phyloP scores from a whole-genome alignment of 2,329 filamentous ascomycete genomes.

The Daldinia eschscholtzii region DNA sequence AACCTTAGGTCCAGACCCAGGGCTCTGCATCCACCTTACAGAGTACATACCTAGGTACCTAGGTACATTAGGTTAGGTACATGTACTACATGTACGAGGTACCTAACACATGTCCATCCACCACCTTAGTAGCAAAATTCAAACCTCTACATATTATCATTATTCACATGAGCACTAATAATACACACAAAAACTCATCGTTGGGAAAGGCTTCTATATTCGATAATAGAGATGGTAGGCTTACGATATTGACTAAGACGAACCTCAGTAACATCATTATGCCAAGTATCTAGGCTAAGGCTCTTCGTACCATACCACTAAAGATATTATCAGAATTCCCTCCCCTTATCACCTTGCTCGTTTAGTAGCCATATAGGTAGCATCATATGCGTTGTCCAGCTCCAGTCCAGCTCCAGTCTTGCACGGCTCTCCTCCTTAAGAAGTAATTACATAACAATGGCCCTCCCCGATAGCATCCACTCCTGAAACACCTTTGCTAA shows the following conservation, averaged over 20 bases:
- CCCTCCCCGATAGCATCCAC: constrained; percentile 51
- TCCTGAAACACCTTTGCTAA: constrained; percentile 51
- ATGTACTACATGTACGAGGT: not conserved
- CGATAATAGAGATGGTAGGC: constrained; percentile 34
- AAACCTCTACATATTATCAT: not conserved
- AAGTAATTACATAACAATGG: constrained; percentile 48
- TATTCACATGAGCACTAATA: not conserved
- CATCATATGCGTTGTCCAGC: constrained; percentile 40
- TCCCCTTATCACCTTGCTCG: constrained; percentile 27
- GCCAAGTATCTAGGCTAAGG: constrained; percentile 40
- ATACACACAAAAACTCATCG: not conserved
- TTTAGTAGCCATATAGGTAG: constrained; percentile 44
- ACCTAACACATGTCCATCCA: not conserved
- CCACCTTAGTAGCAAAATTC: not conserved
- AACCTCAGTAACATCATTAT: constrained; percentile 39
- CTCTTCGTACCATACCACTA: constrained; percentile 30
- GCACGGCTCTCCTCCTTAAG: constrained; percentile 32
- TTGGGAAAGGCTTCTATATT: constrained; percentile 26
- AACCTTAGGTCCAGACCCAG: not conserved
- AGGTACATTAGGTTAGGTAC: too few species aligned
- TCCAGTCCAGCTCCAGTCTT: constrained; percentile 14
- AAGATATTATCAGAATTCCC: constrained; percentile 35
- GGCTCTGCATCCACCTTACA: not conserved
- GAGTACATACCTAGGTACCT: too few species aligned
- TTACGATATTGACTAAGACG: constrained; percentile 15